A percentile compares a stretch with the other conserved stretches of the same genome.
phyloP scores from a whole-genome alignment of 108 stramenopile genomes.

The Pseudonitzschia pungens region DNA sequence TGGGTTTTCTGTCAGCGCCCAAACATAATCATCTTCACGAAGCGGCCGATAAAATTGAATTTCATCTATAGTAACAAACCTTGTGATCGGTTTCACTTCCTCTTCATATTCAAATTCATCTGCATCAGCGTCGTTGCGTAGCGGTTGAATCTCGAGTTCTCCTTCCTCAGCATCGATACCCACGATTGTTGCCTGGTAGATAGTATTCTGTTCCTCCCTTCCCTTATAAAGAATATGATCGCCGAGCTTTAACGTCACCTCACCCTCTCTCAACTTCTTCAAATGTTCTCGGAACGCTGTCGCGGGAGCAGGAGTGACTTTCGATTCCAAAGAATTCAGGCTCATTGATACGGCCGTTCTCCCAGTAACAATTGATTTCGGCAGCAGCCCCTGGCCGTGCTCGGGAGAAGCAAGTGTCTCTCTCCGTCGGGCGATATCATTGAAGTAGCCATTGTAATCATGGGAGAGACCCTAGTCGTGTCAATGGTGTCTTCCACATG shows the following conservation, averaged over 20 bases:
- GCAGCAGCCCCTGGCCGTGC: constrained; percentile 4
- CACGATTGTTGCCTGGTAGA: constrained; percentile 10
- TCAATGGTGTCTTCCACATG: background rate
- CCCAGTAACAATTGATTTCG: constrained; percentile 4
- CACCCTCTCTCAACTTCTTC: background rate
- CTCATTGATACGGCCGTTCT: background rate
- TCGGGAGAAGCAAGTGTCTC: background rate
- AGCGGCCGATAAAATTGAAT: constrained; percentile 10
- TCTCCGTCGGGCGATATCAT: background rate
- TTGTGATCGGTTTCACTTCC: background rate
- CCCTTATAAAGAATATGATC: constrained; percentile 7
- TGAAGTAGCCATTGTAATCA: background rate
- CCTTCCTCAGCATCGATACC: background rate
- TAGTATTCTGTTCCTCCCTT: background rate
- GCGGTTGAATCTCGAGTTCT: constrained; percentile 1
- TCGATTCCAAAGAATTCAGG: background rate
- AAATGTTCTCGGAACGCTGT: background rate
- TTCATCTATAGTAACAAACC: background rate
- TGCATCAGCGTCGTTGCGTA: background rate
- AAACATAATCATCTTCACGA: background rate
- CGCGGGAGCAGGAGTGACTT: background rate
- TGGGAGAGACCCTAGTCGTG: background rate
- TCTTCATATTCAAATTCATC: background rate
- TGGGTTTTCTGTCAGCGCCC: background rate
- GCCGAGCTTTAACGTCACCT: constrained; percentile 10